phyloP scores from a whole-genome alignment of 495 filamentous ascomycete genomes.

The Xylaria intraflava region DNA sequence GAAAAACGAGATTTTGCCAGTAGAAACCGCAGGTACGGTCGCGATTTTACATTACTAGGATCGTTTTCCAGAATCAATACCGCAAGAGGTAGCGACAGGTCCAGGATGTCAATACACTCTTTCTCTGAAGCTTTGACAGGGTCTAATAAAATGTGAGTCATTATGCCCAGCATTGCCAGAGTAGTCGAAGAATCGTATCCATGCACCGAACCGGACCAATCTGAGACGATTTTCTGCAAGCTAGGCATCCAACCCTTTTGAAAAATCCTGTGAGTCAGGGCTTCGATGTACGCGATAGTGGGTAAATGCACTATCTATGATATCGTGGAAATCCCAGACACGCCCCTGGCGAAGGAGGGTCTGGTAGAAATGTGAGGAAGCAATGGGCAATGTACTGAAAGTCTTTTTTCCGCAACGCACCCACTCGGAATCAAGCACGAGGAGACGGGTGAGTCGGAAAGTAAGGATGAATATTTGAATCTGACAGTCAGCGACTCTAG shows the following conservation, averaged over 20 bases:
- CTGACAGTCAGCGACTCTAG: conserved; percentile 1
- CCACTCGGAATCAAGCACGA: conserved; percentile 4
- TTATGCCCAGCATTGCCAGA: neutral
- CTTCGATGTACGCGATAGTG: neutral
- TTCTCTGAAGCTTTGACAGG: neutral
- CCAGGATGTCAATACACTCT: conserved; percentile 5
- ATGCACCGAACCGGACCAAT: conserved; percentile 8
- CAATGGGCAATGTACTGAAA: neutral
- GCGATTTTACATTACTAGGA: conserved; percentile 2
- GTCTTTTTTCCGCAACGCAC: neutral
- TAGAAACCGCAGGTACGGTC: conserved; percentile 2
- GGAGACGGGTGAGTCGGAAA: neutral
- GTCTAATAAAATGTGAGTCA: conserved; percentile 5
- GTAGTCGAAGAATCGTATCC: conserved; percentile 9
- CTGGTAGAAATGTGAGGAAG: neutral
- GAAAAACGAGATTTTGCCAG: conserved; percentile 8
- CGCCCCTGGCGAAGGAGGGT: conserved; percentile 7
- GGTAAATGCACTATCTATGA: conserved; percentile 1
- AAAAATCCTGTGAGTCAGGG: conserved; percentile 1
- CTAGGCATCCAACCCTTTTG: conserved; percentile 1
- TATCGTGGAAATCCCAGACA: conserved; percentile 8
- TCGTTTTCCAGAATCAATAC: conserved; percentile 6
- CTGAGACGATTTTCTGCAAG: neutral
- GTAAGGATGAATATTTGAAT: conserved; percentile 4
- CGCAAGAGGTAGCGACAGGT: conserved; percentile 6